phyloP scores from a whole-genome alignment of 1,284 basidiomycete species.

The Ustilago cynodontis region DNA sequence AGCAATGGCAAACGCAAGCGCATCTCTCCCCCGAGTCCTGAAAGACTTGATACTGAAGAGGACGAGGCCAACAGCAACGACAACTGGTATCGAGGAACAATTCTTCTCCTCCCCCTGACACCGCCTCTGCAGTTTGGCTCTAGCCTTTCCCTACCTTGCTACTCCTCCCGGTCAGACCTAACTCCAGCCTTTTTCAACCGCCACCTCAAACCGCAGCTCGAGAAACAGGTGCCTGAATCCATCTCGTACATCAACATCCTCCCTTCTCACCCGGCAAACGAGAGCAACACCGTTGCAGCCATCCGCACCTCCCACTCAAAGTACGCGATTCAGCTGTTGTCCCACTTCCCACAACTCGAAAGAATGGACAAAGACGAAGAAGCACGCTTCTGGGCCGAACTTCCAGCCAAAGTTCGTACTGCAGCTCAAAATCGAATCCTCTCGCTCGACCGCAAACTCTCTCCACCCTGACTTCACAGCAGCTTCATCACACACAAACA shows the following conservation, averaged over 20 bases:
- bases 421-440: conserved; percentile 12
- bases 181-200: conserved; percentile 20
- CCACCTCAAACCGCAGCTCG: conserved; percentile 38
- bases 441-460: conserved; percentile 10
- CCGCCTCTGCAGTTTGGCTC: not conserved
- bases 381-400: conserved; percentile 17
- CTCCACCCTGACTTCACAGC: not conserved
- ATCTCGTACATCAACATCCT: conserved; percentile 35
- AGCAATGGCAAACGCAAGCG: conserved; percentile 4
- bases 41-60: not conserved
- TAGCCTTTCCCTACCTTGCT: not conserved
- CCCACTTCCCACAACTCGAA: not conserved
- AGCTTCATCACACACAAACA: not conserved
- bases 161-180: not conserved
- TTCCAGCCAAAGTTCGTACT: conserved; percentile 22
- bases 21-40: not conserved
- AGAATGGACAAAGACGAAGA: conserved; percentile 17
- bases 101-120: conserved; percentile 17
- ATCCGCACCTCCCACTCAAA: conserved; percentile 23
- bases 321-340: conserved; percentile 2
- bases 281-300: not conserved
- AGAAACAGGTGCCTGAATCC: conserved; percentile 28
- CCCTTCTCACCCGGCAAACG: not conserved
- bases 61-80: not conserved
- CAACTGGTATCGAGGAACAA: conserved; percentile 23